These are phyloP conservation scores for Coemansia sp. DNA, from an alignment of 192 early-diverging fungal genomes.

Conservation along the genomic window DNA sequence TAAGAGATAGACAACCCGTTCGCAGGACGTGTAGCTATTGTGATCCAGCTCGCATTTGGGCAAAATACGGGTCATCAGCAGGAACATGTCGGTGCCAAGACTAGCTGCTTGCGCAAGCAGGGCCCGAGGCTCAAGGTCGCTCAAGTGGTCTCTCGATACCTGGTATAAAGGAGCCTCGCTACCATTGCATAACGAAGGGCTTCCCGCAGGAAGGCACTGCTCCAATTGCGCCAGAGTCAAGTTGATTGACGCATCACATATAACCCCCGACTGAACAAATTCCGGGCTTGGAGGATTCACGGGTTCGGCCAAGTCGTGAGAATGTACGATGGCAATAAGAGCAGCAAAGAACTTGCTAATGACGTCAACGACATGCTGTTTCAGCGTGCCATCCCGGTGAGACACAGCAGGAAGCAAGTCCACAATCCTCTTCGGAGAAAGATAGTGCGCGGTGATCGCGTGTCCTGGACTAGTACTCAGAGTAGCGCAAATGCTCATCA, in stretches of 20 bases:
- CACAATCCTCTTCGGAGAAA: neutral
- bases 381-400: neutral
- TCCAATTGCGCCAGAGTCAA: slow-evolving; percentile 19
- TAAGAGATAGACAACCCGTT: neutral
- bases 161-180: slow-evolving; percentile 10
- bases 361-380: slow-evolving; percentile 7
- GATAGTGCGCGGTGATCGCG: neutral
- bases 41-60: slow-evolving; percentile 7
- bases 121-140: neutral
- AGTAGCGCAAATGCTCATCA: slow-evolving; percentile 6
- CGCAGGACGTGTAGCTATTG: neutral
- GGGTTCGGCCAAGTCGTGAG: neutral
- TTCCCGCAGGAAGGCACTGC: neutral
- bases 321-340: slow-evolving; percentile 1
- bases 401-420: neutral
- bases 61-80: slow-evolving; percentile 6
- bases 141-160: neutral
- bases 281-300: neutral
- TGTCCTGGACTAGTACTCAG: slow-evolving; percentile 1
- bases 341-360: slow-evolving; percentile 20
- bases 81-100: neutral
- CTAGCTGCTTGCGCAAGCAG: neutral
- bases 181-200: neutral
- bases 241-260: slow-evolving; percentile 21
- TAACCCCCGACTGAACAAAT: neutral